These are phyloP conservation scores for Cystofilobasidium macerans DNA, from an alignment of 768 basidiomycete species.

Conservation along the genomic window DNA sequence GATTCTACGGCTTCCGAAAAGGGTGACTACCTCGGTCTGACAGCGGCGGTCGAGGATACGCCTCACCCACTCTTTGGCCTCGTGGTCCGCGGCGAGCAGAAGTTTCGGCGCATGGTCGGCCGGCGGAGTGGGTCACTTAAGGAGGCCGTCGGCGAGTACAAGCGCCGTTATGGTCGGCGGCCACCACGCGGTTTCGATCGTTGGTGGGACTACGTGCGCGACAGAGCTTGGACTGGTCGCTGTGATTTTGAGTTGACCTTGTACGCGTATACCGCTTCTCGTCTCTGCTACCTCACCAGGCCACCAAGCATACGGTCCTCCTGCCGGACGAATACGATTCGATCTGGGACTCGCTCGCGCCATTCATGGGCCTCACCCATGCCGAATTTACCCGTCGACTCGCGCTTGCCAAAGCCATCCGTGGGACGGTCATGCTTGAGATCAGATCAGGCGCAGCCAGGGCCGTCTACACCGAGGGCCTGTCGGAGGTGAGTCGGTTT, in stretches of 20 bases:
- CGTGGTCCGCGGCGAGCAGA: slow-evolving; percentile 35
- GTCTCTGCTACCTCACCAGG: slow-evolving; percentile 27
- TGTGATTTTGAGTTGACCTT: background rate
- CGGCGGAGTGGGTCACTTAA: slow-evolving; percentile 37
- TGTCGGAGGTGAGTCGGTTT: background rate
- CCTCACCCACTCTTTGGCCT: slow-evolving; percentile 39
- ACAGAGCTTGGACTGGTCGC: background rate
- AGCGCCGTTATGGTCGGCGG: slow-evolving; percentile 36
- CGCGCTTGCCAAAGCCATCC: slow-evolving; percentile 14
- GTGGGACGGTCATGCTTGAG: slow-evolving; percentile 14
- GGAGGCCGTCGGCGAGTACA: slow-evolving; percentile 39
- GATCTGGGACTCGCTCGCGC: slow-evolving; percentile 33
- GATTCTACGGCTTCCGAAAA: too few relatives aligned
- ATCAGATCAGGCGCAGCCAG: background rate
- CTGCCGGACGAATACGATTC: slow-evolving; percentile 34
- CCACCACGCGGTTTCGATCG: slow-evolving; percentile 41
- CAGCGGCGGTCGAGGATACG: background rate
- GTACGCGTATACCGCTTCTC: background rate
- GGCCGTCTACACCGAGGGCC: slow-evolving; percentile 1
- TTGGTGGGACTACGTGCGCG: slow-evolving; percentile 34
- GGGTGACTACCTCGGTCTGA: background rate
- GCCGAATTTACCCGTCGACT: slow-evolving; percentile 29
- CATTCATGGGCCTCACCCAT: slow-evolving; percentile 33
- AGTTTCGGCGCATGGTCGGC: slow-evolving; percentile 37
- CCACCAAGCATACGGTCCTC: slow-evolving; percentile 28